Evolutionary conservation across 2,329 filamentous ascomycete species (phyloP).

Genomic region (Periglandula ipomoeae): DNA sequence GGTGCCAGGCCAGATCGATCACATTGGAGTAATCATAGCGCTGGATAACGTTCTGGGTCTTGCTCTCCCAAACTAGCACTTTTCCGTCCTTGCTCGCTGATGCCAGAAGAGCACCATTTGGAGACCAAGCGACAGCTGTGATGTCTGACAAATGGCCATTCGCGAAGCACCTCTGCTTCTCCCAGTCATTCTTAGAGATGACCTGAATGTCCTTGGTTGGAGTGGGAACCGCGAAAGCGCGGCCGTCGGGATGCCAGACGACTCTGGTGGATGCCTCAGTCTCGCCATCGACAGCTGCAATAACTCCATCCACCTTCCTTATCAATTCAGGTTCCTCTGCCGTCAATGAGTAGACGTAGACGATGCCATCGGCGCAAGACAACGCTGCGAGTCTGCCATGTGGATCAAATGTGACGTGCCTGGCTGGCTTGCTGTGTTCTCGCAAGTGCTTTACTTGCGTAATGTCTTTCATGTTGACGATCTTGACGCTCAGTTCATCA

Average conservation of each 20-base stretch:
- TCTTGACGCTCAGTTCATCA: slow-evolving; percentile 85
- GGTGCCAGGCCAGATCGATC: slow-evolving; percentile 84
- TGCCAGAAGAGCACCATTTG: slow-evolving; percentile 82
- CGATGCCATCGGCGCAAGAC: slow-evolving; percentile 77
- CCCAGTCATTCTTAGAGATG: slow-evolving; percentile 83
- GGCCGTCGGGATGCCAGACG: slow-evolving; percentile 89
- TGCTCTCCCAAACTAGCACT: slow-evolving; percentile 79
- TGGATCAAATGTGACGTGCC: slow-evolving; percentile 82
- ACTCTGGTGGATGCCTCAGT: slow-evolving; percentile 62
- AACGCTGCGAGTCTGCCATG: slow-evolving; percentile 67
- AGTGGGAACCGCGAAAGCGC: slow-evolving; percentile 80
- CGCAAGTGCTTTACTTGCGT: slow-evolving; percentile 66
- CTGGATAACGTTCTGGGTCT: slow-evolving; percentile 72
- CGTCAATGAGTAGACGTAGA: slow-evolving; percentile 83
- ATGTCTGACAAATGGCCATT: slow-evolving; percentile 77
- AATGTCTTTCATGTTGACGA: slow-evolving; percentile 76
- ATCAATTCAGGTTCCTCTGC: slow-evolving; percentile 73
- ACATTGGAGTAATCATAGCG: slow-evolving; percentile 76
- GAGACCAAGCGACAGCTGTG: slow-evolving; percentile 84
- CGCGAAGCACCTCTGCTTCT: slow-evolving; percentile 70
- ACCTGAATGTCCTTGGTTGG: slow-evolving; percentile 76
- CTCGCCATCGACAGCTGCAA: slow-evolving; percentile 68
- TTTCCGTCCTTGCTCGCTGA: slow-evolving; percentile 60
- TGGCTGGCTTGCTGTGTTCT: slow-evolving; percentile 79
- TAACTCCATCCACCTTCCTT: slow-evolving; percentile 76